These are phyloP conservation scores for Chlamydomonas reinhardtii DNA, from an alignment of 163 green algal genomes.

Conservation along the genomic window DNA sequence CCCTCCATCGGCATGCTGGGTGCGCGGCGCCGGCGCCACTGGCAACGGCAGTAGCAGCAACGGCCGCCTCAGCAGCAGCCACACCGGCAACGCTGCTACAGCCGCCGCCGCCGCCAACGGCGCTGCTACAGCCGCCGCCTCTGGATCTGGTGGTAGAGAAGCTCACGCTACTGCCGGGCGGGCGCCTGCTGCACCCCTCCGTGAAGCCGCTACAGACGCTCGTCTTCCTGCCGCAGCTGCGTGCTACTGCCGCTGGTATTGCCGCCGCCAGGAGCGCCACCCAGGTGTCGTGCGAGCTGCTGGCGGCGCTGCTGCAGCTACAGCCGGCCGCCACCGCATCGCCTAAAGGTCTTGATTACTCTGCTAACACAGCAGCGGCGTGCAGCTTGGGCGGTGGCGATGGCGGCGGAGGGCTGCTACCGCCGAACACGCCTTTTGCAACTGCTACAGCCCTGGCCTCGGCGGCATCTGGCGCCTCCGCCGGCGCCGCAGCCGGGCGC, in stretches of 20 bases:
- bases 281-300: background rate
- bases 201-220: constrained; percentile 1
- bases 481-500: background rate
- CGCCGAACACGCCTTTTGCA: background rate
- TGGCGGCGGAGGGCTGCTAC: too few species aligned
- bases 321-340: too few species aligned
- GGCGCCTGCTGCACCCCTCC: background rate
- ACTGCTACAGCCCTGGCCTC: background rate
- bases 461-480: background rate
- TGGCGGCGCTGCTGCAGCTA: background rate
- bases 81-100: background rate
- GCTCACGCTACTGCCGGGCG: constrained; percentile 9
- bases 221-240: background rate
- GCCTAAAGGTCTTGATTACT: too few species aligned
- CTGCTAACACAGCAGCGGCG: too few species aligned
- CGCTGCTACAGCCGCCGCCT: constrained; percentile 10
- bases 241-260: background rate
- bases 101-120: background rate
- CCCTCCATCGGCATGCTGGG: too few species aligned
- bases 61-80: background rate
- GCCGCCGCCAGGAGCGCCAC: background rate
- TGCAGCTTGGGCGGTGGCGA: too few species aligned
- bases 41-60: too few species aligned
- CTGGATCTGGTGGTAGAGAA: constrained; percentile 30
- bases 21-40: too few species aligned